Base-by-base conservation (phyloP, 208 protist species). In the Acanthamoeba castellanii region DNA sequence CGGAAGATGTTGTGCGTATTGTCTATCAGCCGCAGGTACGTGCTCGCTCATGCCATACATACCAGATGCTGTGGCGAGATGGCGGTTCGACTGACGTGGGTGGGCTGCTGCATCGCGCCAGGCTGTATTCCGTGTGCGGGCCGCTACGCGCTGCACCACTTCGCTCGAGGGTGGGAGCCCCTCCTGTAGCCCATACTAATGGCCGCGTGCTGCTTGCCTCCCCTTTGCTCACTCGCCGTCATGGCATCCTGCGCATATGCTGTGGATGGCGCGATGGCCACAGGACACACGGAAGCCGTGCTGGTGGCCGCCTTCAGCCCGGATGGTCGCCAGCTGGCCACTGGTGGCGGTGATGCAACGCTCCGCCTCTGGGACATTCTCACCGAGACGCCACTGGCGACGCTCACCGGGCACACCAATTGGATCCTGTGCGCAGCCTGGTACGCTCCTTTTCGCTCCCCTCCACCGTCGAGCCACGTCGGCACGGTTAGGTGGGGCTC, bases 301-400 rank as follows among this genome's bases (percentile, higher is more conserved):
- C 61, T 98, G n/a, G 97, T 98, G 55, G 97, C 98, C 45, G 84
- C 95, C 47, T 99, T 99, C 95, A 99, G 97, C 6, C 99, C 99
- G 2, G 98, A 99, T 97, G 98, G 99, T 94, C 97, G 96, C 42
- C 96, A 97, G 13, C 95, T 99, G 2, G 99, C 98, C 11, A 99
- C 98, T 25, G 99, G 98, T 27, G 98, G 98, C 34, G 99, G 99
- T 32, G 99, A 99, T 96, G 98, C 96, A 57, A 99, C 98, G 61
- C 97, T 99, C 66, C 98, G 99, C 50, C 96, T 99, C 42, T 99
- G 99, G 99, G 99, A 99, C 96, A 97, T 99, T 45, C 89, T 98
- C 90, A 99, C 99, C 14, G 94, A 99, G 57, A 99, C 98, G 16
- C 99, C 99, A 8, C 94, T 96, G 6, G 89, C 98, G 34, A 99